Base-by-base conservation (phyloP, 345 rosid species). In the Cardamine chenopodiifolia region DNA sequence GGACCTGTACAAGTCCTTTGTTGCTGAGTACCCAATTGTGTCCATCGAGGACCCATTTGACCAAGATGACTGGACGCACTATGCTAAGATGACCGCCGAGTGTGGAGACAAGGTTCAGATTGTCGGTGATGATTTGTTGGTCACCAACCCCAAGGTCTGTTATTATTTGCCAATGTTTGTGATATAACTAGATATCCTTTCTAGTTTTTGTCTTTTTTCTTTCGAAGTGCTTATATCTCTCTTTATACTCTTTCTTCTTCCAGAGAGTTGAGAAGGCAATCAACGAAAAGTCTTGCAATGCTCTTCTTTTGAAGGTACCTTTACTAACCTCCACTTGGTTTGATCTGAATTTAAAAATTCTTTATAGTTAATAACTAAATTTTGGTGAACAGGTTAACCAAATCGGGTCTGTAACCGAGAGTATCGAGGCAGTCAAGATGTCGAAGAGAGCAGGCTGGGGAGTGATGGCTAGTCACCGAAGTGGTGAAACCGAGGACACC, bases 361-460 rank as follows among this genome's bases (percentile, higher is more conserved):
- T 26, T 23, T 5, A 1, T 14, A 15, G 47, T 42, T 4, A 1
- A 18, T 50, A 20, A 72, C 3, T 19, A 63, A 34, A 56, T 72
- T 59, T 25, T 62, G 53, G 35, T 40, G 22, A 26, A 68, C 84
- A 94, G 97, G 99, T 92, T 56, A 95, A 95, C 83, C 99, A 95
- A 89, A 95, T 95, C 74, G 99, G 96, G 26, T 83, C 98, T 1
- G 98, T 92, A 8, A 95, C 99, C 4, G 99, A 95, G 83, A 95
- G 99, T 68, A 92, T 95, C 19, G 97, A 95, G 83, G 99, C 99
- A 34, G 98, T 95, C 22, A 95, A 59, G 83, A 92, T 95, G 99
- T 90, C 99, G 4, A 95, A 95, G 83, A 80, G n/a, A 55, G 99
- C 99, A 72, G 97, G 99, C 0, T 92, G 99, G 99, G 98, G 97